Evolutionary conservation across 2,329 filamentous ascomycete genomes (phyloP), one percentile per base, ranked within the genome.

Genomic region (Aspergillus sp.): DNA sequence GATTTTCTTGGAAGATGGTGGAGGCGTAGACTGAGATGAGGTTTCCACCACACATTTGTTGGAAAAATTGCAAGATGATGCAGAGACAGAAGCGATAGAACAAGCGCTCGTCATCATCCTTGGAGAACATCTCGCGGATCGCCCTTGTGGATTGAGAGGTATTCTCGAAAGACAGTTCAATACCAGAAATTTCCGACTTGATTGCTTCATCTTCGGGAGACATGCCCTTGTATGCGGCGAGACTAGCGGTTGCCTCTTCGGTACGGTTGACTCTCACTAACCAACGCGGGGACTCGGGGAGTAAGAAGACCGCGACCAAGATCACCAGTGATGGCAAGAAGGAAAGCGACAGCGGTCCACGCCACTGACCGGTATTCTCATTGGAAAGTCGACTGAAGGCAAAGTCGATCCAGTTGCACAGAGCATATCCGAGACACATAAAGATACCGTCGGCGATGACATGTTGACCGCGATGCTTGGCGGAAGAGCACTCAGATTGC

Each of bases 261-360:
- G 60, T 52, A 41, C 64, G 66, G 55, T 60, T 60, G 44, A 66
- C 63, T 17, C 59, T 60, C 19, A 68, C 64, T 3, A 70, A 58
- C 67, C 67, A 70, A 3, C 68, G 64, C 2, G 68, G 68, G 0
- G 82, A 84, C 63, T 86, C 84, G 3, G 84, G 84, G 3, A 85
- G 72, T 3, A 76, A 71, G 32, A 81, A 73, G 23, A 83, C 77
- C 19, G 78, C 73, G 19, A 63, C 60, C 38, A 81, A 70, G 25
- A 85, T 81, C 44, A 84, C 72, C 3, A 85, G 56, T 0, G 82
- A 81, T 52, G 84, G 81, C 11, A 83, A 55, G 59, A 84, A 81
- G 63, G 86, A 84, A 63, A 86, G 81, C 4, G 80, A 81, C 48
- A 86, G 80, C 0, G 83, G 83, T 54, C 84, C 80, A 19, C 83